phyloP scores from a whole-genome alignment of 208 protist genomes.

The Wallacemonas sp. region DNA sequence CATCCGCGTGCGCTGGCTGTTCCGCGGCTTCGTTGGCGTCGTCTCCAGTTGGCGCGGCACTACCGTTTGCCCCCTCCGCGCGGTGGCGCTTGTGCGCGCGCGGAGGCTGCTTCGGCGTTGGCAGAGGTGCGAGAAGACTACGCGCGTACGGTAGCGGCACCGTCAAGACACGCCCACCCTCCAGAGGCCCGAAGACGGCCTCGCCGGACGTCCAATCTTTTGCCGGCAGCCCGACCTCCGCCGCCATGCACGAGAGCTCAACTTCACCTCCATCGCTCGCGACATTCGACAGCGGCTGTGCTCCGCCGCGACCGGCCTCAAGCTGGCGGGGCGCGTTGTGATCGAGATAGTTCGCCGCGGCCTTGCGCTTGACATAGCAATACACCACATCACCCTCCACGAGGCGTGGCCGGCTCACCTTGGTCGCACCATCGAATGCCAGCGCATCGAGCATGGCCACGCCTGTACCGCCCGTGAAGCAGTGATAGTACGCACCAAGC shows the following conservation, averaged over 20 bases:
- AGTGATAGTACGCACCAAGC: slow-evolving; percentile 60
- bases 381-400: slow-evolving; percentile 78
- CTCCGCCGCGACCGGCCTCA: background rate
- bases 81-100: slow-evolving; percentile 19
- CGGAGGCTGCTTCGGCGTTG: background rate
- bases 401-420: slow-evolving; percentile 69
- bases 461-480: slow-evolving; percentile 48
- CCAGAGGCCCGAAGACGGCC: slow-evolving; percentile 73
- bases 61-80: slow-evolving; percentile 2
- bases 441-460: slow-evolving; percentile 68
- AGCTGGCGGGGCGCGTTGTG: background rate
- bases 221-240: slow-evolving; percentile 63
- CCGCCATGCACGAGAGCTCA: slow-evolving; percentile 75
- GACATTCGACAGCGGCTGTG: background rate
- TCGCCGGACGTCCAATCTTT: slow-evolving; percentile 86
- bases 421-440: slow-evolving; percentile 86
- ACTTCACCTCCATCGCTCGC: slow-evolving; percentile 31
- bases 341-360: slow-evolving; percentile 24
- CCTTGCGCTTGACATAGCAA: slow-evolving; percentile 57
- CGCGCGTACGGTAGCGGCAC: slow-evolving; percentile 67
- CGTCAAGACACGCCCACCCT: slow-evolving; percentile 63
- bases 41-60: background rate
- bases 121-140: slow-evolving; percentile 47
- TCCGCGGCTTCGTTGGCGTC: background rate
- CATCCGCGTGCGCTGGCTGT: background rate